Conservation (phyloP, 768 basidiomycete genomes). For the Suillus plorans region DNA sequence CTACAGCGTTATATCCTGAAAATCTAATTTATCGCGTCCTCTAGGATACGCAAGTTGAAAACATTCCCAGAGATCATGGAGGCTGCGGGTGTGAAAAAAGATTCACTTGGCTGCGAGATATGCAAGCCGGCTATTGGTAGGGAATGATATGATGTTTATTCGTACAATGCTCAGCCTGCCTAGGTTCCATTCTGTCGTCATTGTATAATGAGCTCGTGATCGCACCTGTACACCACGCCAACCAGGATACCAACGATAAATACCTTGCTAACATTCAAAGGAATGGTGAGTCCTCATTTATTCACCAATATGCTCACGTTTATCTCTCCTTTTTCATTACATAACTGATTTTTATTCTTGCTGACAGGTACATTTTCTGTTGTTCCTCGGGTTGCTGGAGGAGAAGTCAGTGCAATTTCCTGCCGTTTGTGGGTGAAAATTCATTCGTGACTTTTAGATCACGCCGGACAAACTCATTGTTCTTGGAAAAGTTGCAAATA, state of each 20-base stretch:
- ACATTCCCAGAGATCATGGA: slow-evolving; percentile 57
- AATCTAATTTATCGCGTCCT: too few relatives aligned
- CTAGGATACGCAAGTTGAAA: slow-evolving; percentile 56
- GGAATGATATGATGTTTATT: background rate
- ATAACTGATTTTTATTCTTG: background rate
- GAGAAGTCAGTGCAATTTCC: slow-evolving; percentile 43
- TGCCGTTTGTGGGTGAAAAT: background rate
- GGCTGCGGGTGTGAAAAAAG: slow-evolving; percentile 43
- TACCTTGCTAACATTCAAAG: slow-evolving; percentile 74
- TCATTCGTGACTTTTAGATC: slow-evolving; percentile 25
- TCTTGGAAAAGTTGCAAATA: slow-evolving; percentile 64
- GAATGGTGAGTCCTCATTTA: slow-evolving; percentile 38
- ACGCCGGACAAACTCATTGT: slow-evolving; percentile 66
- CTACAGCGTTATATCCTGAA: background rate
- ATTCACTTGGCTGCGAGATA: slow-evolving; percentile 65
- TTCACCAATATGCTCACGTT: background rate
- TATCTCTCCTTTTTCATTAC: background rate
- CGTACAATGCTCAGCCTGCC: background rate
- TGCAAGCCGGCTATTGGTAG: slow-evolving; percentile 69
- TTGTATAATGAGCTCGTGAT: slow-evolving; percentile 67
- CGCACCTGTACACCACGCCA: slow-evolving; percentile 59
- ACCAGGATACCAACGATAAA: slow-evolving; percentile 72
- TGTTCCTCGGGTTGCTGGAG: slow-evolving; percentile 68
- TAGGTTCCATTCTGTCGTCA: slow-evolving; percentile 43
- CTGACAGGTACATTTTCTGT: slow-evolving; percentile 60